phyloP scores from a whole-genome alignment of 2,329 filamentous ascomycete genomes.

The Trichoderma koningiopsis region DNA sequence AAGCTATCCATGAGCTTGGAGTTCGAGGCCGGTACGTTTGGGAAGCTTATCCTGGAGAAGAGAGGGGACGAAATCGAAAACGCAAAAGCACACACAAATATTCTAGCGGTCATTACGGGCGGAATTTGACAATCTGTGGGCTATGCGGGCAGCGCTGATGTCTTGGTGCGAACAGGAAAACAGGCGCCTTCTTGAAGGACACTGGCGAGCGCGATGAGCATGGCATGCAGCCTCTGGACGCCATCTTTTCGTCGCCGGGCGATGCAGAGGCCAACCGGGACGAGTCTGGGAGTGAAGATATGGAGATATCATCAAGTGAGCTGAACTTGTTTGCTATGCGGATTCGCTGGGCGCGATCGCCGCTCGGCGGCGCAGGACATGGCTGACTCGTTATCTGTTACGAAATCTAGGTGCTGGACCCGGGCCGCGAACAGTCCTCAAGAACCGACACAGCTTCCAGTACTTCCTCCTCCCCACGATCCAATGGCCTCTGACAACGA shows the following conservation, averaged over 20 bases:
- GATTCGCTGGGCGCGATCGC: background rate
- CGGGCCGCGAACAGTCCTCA: conserved; percentile 56
- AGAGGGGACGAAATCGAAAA: background rate
- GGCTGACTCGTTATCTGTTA: background rate
- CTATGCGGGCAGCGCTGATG: conserved; percentile 20
- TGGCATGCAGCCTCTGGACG: conserved; percentile 85
- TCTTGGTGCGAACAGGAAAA: conserved; percentile 65
- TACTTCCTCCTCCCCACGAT: conserved; percentile 51
- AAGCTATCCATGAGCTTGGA: conserved; percentile 41
- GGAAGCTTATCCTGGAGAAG: background rate
- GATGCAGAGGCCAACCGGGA: conserved; percentile 44
- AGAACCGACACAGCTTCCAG: conserved; percentile 53
- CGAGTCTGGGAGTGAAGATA: conserved; percentile 49
- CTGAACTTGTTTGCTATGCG: conserved; percentile 4
- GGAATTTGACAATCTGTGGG: background rate
- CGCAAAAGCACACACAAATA: background rate
- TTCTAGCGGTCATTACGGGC: background rate
- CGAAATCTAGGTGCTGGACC: conserved; percentile 50
- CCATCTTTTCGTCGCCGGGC: conserved; percentile 85
- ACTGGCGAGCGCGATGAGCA: conserved; percentile 82
- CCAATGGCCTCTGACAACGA: conserved; percentile 63
- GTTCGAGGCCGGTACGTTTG: conserved; percentile 44
- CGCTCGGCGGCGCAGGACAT: background rate
- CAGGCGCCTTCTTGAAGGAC: conserved; percentile 79
- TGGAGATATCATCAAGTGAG: conserved; percentile 57